phyloP scores from a whole-genome alignment of 768 basidiomycete species.

The Suillus weaverae region DNA sequence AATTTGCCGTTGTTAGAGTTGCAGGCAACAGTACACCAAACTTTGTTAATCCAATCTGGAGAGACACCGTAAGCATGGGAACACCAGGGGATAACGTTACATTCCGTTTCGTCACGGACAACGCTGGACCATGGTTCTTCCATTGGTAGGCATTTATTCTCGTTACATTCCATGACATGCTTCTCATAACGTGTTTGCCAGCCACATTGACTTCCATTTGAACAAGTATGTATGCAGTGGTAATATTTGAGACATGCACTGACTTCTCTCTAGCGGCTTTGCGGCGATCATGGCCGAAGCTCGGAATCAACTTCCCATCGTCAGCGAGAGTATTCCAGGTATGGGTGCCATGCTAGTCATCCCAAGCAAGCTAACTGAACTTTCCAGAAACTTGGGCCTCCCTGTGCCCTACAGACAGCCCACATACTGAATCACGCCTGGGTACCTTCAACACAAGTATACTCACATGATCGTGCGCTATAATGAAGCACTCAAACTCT shows the following conservation, averaged over 20 bases:
- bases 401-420: neutral
- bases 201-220: slow-evolving; percentile 34
- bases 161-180: neutral
- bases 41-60: slow-evolving; percentile 36
- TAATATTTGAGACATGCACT: slow-evolving; percentile 3
- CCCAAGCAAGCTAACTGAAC: neutral
- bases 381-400: slow-evolving; percentile 22
- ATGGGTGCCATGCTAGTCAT: neutral
- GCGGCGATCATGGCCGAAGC: slow-evolving; percentile 32
- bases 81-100: slow-evolving; percentile 43
- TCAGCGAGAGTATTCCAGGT: slow-evolving; percentile 19
- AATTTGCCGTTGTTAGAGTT: slow-evolving; percentile 39
- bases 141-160: slow-evolving; percentile 34
- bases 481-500: neutral
- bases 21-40: slow-evolving; percentile 33
- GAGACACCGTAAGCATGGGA: slow-evolving; percentile 37
- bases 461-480: neutral
- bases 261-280: slow-evolving; percentile 25
- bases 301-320: slow-evolving; percentile 12
- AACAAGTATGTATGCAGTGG: slow-evolving; percentile 16
- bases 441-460: neutral
- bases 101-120: slow-evolving; percentile 63
- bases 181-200: slow-evolving; percentile 13
- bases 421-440: slow-evolving; percentile 2
- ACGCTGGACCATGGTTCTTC: slow-evolving; percentile 62